Percentiles rank a stretch among this genome's conserved stretches.
These are phyloP conservation scores for Solanum tarijense DNA, from an alignment of 257 asterid genomes.

Conservation along the genomic window DNA sequence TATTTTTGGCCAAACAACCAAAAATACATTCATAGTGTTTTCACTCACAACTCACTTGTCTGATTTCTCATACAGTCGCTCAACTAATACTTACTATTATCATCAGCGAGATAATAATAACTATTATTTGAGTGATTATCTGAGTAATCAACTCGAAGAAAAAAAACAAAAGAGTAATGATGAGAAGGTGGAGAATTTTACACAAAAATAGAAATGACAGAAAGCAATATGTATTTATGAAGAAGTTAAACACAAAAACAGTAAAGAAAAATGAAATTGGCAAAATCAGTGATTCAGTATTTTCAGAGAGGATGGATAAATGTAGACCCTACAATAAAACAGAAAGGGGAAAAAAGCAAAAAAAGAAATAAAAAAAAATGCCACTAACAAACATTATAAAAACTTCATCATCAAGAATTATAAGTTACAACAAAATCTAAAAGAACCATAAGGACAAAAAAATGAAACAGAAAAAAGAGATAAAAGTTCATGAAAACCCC, in stretches of 20 bases:
- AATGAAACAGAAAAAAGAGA: not conserved
- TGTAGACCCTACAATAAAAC: conserved; percentile 24
- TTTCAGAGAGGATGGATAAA: conserved; percentile 4
- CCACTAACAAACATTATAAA: conserved; percentile 23
- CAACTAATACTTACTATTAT: not conserved
- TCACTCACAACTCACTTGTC: not conserved
- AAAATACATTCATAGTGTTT: not conserved
- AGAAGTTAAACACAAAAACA: not conserved
- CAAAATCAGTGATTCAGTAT: not conserved
- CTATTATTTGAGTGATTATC: not conserved
- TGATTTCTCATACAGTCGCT: not conserved
- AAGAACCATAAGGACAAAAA: not conserved
- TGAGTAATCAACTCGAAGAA: not conserved
- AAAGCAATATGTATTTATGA: not conserved
- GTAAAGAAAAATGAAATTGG: not conserved
- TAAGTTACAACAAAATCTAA: conserved; percentile 1
- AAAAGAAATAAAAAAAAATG: not conserved
- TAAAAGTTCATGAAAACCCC: not conserved
- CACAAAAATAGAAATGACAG: not conserved
- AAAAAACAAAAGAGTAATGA: not conserved
- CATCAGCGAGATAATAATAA: not conserved
- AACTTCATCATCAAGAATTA: conserved; percentile 16
- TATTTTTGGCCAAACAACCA: not conserved
- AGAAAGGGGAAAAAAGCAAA: not conserved
- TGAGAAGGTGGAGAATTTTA: not conserved